Base-by-base conservation (phyloP, 2,329 filamentous ascomycete genomes). In the Calycina herbarum region DNA sequence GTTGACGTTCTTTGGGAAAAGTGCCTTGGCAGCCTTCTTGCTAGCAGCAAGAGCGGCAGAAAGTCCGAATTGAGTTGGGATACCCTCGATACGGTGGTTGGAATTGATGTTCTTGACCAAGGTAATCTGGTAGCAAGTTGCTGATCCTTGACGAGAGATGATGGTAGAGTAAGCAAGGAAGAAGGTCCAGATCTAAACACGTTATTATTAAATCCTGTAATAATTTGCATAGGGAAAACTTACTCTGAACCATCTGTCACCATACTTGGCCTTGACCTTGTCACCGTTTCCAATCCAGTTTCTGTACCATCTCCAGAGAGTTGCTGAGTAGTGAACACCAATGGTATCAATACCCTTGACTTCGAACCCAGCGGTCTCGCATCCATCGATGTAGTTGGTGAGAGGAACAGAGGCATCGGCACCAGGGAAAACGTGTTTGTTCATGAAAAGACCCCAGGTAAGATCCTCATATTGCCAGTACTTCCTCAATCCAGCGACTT, bases 361-460 rank as follows among this genome's bases (percentile, higher is more conserved):
- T 80, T 98, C 95, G 74, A 93, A 96, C 45, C 93, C 93, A 69
- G 91, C 90, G 65, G 86, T 89, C 82, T 99, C 95, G 24, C 97
- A 86, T 76, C 88, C 88, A 79, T 93, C 88, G 73, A 96, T 83
- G 74, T 95, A 92, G 80, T 89, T 95, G 72, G 92, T 93, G 59
- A 99, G 88, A 61, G 95, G 95, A 66, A 93, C 96, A 56, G 92
- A 96, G 62, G 95, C 95, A 77, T 98, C 95, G 61, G 95, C 95
- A 77, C 95, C 95, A 40, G 94, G 95, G 86, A 98, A 98, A 78
- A 98, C 85, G 80, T 98, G 97, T 83, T 97, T 97, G 89, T 98
- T 98, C 93, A 98, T 96, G 86, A 97, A 98, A 58, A 98, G 86
- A 78, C 95, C 95, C 95, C 95, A 98, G 79, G 94, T 91, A 61